These are phyloP conservation scores for Colletotrichum australisinense DNA, from an alignment of 2,329 filamentous ascomycete genomes.

Conservation along the genomic window DNA sequence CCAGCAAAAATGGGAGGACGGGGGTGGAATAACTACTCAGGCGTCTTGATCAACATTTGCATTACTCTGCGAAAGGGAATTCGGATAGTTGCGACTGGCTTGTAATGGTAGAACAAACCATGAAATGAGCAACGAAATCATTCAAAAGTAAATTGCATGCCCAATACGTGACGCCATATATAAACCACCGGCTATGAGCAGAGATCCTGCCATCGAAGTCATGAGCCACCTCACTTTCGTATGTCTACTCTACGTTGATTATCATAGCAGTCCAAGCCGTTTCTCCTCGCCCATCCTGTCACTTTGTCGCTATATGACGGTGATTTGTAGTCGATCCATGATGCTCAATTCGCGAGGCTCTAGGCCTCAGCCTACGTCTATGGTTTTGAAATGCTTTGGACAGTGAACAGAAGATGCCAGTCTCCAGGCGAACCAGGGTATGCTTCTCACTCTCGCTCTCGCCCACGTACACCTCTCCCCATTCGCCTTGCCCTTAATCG, in stretches of 20 bases:
- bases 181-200: neutral
- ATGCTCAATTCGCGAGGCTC: conserved; percentile 30
- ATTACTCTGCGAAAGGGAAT: conserved; percentile 39
- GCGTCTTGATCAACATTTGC: conserved; percentile 40
- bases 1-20: conserved; percentile 30
- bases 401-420: conserved; percentile 14
- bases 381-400: conserved; percentile 26
- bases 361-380: conserved; percentile 22
- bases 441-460: conserved; percentile 1
- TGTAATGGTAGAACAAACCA: conserved; percentile 39
- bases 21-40: conserved; percentile 38
- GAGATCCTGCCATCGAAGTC: too few relatives aligned
- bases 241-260: too few relatives aligned
- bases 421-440: conserved; percentile 7
- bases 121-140: conserved; percentile 38
- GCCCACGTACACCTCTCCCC: neutral
- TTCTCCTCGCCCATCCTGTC: neutral
- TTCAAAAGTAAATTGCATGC: conserved; percentile 28
- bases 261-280: neutral
- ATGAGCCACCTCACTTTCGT: too few relatives aligned
- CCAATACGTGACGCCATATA: neutral
- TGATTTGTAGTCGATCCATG: neutral
- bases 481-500: conserved; percentile 20
- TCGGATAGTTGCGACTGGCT: conserved; percentile 39
- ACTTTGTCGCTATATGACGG: neutral